Evolutionary conservation across 2,329 filamentous ascomycete species (phyloP), one percentile per base, ranked within the genome.

Genomic region (Ascochyta viciae-villosae): DNA sequence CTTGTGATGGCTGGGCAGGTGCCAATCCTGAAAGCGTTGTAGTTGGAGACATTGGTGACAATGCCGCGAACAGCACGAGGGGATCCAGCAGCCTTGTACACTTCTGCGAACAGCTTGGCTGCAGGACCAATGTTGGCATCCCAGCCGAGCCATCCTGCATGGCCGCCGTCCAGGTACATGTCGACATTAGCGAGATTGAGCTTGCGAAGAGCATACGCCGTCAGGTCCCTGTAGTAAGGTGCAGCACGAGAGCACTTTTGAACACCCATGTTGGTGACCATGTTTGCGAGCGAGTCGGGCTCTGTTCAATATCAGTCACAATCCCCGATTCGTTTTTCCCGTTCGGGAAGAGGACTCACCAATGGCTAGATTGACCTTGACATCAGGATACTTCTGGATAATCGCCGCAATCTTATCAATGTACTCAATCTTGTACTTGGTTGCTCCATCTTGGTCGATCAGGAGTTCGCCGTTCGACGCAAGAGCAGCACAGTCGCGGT

Each of bases 131-230:
- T 80, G 74, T 88, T 88, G 57, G 83, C 85, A 16, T 81, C 71
- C 85, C 85, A 88, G 65, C 85, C 85, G 39, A 88, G 79, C 86
- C 86, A 88, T 57, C 86, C 85, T 24, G 82, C 85, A 71, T 88
- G 85, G 54, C 84, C 85, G 8, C 84, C 85, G 63, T 88, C 86
- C 19, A 88, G 71, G 71, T 88, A 88, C 83, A 85, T 85, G 60
- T 83, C 77, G 24, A 88, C 85, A 68, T 88, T 88, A 57, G 80
- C 76, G 27, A 87, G 77, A 74, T 87, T 85, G 61, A 88, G 77
- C 42, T 78, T 77, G 60, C 78, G 76, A 45, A 87, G 68, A 1
- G 85, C 85, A 66, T 87, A 87, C 33, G 81, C 78, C 31, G 82
- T 79, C 57, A 83, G 78, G 24, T 82, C 80, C 62, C 81, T 79